Conservation (phyloP, 345 rosid genomes). For the Heritiera littoralis region DNA sequence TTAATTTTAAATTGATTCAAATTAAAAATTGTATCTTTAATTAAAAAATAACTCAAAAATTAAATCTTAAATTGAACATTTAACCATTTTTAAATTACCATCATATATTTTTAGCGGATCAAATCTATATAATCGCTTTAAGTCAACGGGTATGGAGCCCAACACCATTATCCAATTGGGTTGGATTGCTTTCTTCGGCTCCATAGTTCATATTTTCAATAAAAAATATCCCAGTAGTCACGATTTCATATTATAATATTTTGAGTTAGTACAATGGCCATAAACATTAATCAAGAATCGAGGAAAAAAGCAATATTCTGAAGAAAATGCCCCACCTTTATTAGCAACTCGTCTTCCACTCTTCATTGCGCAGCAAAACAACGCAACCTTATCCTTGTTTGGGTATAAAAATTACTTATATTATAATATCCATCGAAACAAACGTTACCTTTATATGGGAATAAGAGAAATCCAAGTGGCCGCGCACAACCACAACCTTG, state of each 20-base stretch:
- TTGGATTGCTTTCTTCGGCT: background rate
- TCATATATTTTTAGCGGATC: too few species aligned
- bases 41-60: too few species aligned
- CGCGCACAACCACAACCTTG: slow-evolving; percentile 8
- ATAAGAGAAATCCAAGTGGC: slow-evolving; percentile 30
- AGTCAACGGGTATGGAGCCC: too few species aligned
- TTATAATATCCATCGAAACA: background rate
- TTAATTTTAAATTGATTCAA: too few species aligned
- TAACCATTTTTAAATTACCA: too few species aligned
- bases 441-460: slow-evolving; percentile 1
- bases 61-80: too few species aligned
- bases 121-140: too few species aligned
- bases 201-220: too few species aligned
- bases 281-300: background rate
- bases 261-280: background rate
- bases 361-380: background rate
- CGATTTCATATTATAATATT: too few species aligned
- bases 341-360: background rate
- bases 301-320: background rate
- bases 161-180: too few species aligned
- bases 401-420: background rate
- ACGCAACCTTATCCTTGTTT: background rate
- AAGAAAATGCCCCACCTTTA: background rate
- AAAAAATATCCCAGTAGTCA: too few species aligned
- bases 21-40: too few species aligned